These are phyloP conservation scores for Physaria fendleri DNA, from an alignment of 345 rosid genomes.

Conservation along the genomic window DNA sequence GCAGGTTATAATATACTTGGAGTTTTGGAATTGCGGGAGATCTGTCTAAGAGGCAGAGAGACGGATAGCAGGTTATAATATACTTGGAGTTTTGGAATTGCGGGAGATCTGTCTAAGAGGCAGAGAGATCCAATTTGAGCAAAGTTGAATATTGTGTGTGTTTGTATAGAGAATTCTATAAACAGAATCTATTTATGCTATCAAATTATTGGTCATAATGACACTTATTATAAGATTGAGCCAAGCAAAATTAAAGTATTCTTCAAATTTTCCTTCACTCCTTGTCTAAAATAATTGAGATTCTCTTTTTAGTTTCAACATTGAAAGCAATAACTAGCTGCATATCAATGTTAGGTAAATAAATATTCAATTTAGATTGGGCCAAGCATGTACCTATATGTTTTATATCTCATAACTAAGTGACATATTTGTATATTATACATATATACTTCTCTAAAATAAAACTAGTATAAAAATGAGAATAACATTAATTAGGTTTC, in stretches of 20 bases:
- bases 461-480: too few relatives aligned
- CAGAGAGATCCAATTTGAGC: constrained; percentile 12
- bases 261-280: not conserved
- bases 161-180: constrained; percentile 13
- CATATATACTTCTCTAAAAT: too few relatives aligned
- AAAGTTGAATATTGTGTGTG: constrained; percentile 5
- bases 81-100: constrained; percentile 20
- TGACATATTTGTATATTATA: too few relatives aligned
- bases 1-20: not conserved
- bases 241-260: too few relatives aligned
- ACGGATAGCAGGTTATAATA: not conserved
- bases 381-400: too few relatives aligned
- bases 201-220: constrained; percentile 6
- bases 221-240: too few relatives aligned
- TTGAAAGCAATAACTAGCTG: too few relatives aligned
- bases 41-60: constrained; percentile 13
- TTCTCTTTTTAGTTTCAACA: not conserved
- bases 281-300: not conserved
- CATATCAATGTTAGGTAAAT: too few relatives aligned
- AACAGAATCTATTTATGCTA: not conserved
- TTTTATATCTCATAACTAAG: too few relatives aligned
- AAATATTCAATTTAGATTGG: too few relatives aligned
- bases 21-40: constrained; percentile 21
- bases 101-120: constrained; percentile 6
- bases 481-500: too few relatives aligned